Conservation (phyloP, 2,329 filamentous ascomycete species). For the Penicillium digitatum region DNA sequence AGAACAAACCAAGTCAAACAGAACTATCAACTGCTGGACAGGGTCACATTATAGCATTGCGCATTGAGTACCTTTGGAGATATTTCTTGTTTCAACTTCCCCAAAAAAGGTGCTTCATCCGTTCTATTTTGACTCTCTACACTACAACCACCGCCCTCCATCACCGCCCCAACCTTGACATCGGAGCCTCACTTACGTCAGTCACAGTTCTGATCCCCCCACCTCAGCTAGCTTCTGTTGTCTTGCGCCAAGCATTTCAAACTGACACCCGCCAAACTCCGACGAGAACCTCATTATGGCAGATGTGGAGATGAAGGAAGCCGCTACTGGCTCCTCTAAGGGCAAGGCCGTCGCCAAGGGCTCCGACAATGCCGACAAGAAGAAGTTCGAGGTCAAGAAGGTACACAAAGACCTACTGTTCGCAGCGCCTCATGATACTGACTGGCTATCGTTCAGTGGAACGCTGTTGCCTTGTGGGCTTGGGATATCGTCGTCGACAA, state of each 20-base stretch:
- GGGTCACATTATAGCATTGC: not conserved
- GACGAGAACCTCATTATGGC: conserved; percentile 59
- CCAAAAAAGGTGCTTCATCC: not conserved
- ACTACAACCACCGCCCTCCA: not conserved
- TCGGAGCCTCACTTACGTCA: conserved; percentile 12
- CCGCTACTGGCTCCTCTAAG: conserved; percentile 49
- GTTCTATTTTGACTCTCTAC: not conserved
- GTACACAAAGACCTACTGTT: conserved; percentile 47
- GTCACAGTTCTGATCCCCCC: conserved; percentile 8
- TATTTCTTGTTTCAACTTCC: not conserved
- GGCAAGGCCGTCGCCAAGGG: conserved; percentile 55
- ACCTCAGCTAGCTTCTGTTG: conserved; percentile 7
- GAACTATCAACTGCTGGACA: not conserved
- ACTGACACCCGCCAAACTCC: not conserved
- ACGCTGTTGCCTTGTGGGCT: conserved; percentile 94
- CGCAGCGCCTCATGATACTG: conserved; percentile 7
- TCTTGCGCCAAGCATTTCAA: conserved; percentile 8
- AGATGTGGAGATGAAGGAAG: conserved; percentile 94
- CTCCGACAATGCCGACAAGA: conserved; percentile 64
- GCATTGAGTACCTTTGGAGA: conserved; percentile 8
- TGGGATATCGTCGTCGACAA: conserved; percentile 99
- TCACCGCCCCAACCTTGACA: not conserved
- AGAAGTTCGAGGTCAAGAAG: conserved; percentile 99
- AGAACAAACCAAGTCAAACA: conserved; percentile 23
- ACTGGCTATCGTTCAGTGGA: conserved; percentile 64